Evolutionary conservation across 2,329 filamentous ascomycete genomes (phyloP), one percentile per base, ranked within the genome.

Genomic region (Didymella glomerata): DNA sequence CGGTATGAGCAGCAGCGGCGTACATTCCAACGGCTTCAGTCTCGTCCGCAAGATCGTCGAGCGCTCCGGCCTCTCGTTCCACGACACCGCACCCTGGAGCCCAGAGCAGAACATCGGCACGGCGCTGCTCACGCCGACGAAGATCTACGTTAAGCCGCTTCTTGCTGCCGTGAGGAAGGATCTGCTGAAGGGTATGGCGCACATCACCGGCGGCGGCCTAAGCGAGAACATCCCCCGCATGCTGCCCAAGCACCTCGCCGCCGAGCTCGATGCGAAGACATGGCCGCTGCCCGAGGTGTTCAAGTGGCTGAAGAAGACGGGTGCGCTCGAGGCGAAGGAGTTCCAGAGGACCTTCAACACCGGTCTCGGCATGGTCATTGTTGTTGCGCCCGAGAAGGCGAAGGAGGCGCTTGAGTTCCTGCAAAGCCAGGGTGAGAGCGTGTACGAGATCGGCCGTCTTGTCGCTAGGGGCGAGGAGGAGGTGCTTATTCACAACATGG

Each of bases 21-120:
- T 94, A 1, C 95, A 99, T 82, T 97, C 93, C 32, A 99, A 99
- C 78, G 95, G 95, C 48, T 99, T 96, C 83, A 97, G 93, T 0
- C 88, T 99, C n/a, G 90, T 98, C 32, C 90, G 95, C 62, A 91
- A 92, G 74, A 93, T 98, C 70, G 84, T 98, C 64, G 87, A 92
- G 68, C 84, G 85, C 59, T 86, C 89, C 34, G 87, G 88, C 4
- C 82, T 98, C 4, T 80, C 80, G 42, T 97, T 93, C 80, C 82
- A 85, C 13, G 88, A 90, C 66, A 75, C 84, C 1, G 89, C 90
- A 1, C 95, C 95, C 1, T 99, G 95, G 93, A 83, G 89, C 61
- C 70, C 75, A 11, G 80, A 79, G 51, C 81, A 80, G 27, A 86
- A 82, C 1, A 81, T 96, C 24, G 95, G 95, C 62, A 84, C 88